phyloP scores from a whole-genome alignment of 352 stramenopile species.

The Globisporangium alternatum region DNA sequence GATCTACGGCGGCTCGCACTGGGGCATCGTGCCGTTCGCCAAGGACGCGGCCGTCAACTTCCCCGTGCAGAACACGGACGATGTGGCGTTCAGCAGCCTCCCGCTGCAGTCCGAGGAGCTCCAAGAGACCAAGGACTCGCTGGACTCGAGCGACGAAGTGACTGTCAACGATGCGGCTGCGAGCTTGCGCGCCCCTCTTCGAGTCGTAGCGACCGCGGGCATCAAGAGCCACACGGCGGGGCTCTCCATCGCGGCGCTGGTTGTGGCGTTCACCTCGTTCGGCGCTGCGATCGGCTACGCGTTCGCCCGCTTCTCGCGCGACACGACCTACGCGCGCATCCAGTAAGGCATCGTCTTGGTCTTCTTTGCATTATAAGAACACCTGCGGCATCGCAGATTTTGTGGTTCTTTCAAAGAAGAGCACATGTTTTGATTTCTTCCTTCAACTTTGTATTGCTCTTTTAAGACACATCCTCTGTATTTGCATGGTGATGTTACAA shows the following conservation, averaged over 20 bases:
- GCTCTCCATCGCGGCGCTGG: constrained; percentile 10
- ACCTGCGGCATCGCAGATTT: background rate
- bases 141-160: constrained; percentile 11
- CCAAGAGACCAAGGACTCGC: constrained; percentile 18
- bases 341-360: constrained; percentile 4
- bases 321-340: constrained; percentile 16
- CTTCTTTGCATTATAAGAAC: background rate
- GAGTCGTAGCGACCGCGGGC: background rate
- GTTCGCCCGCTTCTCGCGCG: constrained; percentile 13
- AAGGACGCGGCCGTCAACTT: constrained; percentile 61
- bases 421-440: background rate
- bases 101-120: constrained; percentile 49
- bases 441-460: background rate
- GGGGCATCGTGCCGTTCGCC: constrained; percentile 53
- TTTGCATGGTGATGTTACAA: background rate
- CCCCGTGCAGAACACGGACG: constrained; percentile 85
- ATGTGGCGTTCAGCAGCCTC: constrained; percentile 50
- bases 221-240: constrained; percentile 1
- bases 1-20: constrained; percentile 62
- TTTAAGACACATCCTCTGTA: background rate
- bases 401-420: background rate
- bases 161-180: background rate
- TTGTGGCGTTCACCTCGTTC: constrained; percentile 16
- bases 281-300: constrained; percentile 15
- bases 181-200: constrained; percentile 12